phyloP scores from a whole-genome alignment of 108 stramenopile genomes.

The Nannochloropsis oceanica region DNA sequence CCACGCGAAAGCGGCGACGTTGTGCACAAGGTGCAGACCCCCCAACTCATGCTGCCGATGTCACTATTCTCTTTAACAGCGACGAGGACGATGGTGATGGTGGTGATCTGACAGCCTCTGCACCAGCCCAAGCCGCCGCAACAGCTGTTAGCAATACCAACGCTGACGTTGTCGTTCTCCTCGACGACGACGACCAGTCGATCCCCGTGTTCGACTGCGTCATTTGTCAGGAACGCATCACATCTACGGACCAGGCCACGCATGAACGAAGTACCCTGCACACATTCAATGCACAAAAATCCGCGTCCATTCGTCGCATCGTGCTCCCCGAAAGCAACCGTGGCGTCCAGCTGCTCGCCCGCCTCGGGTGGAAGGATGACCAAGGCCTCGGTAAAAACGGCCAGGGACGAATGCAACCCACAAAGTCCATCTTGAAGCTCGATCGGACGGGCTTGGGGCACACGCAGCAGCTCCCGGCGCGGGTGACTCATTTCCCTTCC shows the following conservation, averaged over 20 bases:
- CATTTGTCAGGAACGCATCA: neutral
- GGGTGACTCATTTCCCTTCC: slow-evolving; percentile 19
- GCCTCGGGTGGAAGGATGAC: slow-evolving; percentile 22
- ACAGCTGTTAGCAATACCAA: neutral
- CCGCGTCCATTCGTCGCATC: neutral
- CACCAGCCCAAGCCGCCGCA: neutral
- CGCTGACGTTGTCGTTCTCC: neutral
- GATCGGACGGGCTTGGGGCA: slow-evolving; percentile 4
- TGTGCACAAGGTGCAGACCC: neutral
- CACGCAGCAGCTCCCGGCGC: slow-evolving; percentile 1
- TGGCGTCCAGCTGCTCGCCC: slow-evolving; percentile 17
- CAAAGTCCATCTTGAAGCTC: slow-evolving; percentile 7
- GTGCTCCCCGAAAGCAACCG: slow-evolving; percentile 13
- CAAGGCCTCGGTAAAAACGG: slow-evolving; percentile 6
- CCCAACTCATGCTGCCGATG: no score
- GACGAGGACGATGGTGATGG: neutral
- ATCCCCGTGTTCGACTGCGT: neutral
- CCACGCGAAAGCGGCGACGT: neutral
- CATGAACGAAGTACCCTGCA: neutral
- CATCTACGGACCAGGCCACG: neutral
- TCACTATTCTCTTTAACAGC: neutral
- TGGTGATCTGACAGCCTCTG: neutral
- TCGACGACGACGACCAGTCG: neutral
- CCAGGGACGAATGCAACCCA: slow-evolving; percentile 10
- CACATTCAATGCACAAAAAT: neutral